Conservation (phyloP, 768 basidiomycete species). For the Boletus insuetus region DNA sequence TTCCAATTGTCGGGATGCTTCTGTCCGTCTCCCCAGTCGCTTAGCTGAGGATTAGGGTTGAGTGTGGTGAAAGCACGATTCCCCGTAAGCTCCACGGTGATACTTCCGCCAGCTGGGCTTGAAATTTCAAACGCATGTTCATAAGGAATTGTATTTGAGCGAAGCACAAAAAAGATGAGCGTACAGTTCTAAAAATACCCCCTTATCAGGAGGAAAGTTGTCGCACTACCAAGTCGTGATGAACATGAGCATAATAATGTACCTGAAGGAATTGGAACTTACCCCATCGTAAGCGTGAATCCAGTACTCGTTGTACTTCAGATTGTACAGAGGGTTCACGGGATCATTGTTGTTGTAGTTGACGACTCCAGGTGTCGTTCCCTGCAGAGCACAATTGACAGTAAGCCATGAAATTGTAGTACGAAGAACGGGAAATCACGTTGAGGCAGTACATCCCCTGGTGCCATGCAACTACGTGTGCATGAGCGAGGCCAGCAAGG, state of each 20-base stretch:
- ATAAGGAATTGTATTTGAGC: neutral
- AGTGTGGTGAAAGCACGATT: slow-evolving; percentile 5
- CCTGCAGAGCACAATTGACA: slow-evolving; percentile 1
- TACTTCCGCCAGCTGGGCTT: neutral
- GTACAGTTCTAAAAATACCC: slow-evolving; percentile 6
- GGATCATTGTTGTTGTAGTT: neutral
- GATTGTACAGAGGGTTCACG: neutral
- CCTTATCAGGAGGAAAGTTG: neutral
- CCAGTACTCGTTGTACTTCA: neutral
- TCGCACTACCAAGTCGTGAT: slow-evolving; percentile 1
- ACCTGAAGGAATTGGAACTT: neutral
- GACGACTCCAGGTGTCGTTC: neutral
- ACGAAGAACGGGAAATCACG: neutral
- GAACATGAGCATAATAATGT: neutral
- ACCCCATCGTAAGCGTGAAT: neutral
- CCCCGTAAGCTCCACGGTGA: slow-evolving; percentile 1
- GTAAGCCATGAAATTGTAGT: neutral
- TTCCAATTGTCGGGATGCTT: neutral
- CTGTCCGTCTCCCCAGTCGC: slow-evolving; percentile 2
- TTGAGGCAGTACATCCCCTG: slow-evolving; percentile 1
- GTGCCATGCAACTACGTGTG: neutral
- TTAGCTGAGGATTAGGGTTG: fast-evolving
- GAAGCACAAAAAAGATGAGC: neutral
- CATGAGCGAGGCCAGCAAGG: slow-evolving; percentile 10
- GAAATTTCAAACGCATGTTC: neutral